A percentile compares a stretch with the other conserved stretches of the same genome.
Evolutionary conservation across 2,329 filamentous ascomycete genomes (phyloP).

Genomic region (Cladosporium halotolerans): DNA sequence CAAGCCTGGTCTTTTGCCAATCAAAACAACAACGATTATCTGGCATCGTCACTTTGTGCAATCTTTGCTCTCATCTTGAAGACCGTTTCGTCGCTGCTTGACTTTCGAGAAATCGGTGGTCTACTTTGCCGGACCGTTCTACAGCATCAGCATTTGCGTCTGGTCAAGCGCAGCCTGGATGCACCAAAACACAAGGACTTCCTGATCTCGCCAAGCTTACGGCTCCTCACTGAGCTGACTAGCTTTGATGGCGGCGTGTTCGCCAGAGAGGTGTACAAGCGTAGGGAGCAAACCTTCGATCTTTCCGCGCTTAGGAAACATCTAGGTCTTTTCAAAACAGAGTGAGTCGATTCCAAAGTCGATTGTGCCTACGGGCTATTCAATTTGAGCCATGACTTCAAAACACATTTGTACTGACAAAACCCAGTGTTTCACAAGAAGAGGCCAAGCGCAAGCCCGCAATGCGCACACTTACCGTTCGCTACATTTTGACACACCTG

Average conservation of each 20-base stretch:
- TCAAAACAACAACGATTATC: constrained; percentile 69
- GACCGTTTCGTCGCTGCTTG: constrained; percentile 65
- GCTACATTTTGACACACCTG: constrained; percentile 72
- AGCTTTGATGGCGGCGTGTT: constrained; percentile 78
- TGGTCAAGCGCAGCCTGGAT: constrained; percentile 71
- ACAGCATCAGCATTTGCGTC: constrained; percentile 71
- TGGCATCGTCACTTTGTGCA: constrained; percentile 74
- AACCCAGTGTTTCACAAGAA: constrained; percentile 40
- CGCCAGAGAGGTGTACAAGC: constrained; percentile 68
- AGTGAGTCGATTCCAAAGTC: constrained; percentile 27
- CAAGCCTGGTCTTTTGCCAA: constrained; percentile 82
- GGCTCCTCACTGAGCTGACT: constrained; percentile 78
- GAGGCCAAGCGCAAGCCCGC: constrained; percentile 63
- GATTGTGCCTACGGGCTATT: background rate
- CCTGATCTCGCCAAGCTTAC: constrained; percentile 80
- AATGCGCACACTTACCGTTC: constrained; percentile 73
- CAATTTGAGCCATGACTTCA: background rate
- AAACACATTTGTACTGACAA: background rate
- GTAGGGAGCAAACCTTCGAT: constrained; percentile 65
- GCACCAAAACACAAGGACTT: constrained; percentile 78
- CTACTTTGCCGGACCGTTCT: constrained; percentile 76
- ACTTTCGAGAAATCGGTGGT: constrained; percentile 68
- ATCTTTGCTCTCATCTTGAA: constrained; percentile 76
- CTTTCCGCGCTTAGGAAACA: constrained; percentile 70
- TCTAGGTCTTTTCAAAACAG: constrained; percentile 59